These are phyloP conservation scores for Casaregolazyma suthepensis DNA, from an alignment of 1,139 yeast species.

Conservation along the genomic window DNA sequence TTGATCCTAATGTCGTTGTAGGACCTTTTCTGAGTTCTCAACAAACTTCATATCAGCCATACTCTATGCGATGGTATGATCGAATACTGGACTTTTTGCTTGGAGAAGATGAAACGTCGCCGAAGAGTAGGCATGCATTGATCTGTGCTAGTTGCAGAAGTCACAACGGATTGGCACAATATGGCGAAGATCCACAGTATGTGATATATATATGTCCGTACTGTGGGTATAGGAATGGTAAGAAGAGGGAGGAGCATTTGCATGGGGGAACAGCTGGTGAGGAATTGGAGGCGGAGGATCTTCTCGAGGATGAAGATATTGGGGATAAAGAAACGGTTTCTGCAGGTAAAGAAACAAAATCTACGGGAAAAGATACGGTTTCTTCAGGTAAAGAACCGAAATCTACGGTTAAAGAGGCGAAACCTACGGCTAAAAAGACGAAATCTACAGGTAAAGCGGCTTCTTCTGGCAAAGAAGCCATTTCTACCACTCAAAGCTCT, in stretches of 20 bases:
- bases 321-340: not conserved
- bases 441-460: no score
- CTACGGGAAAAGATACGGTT: not conserved
- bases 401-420: not conserved
- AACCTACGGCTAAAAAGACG: not conserved
- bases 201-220: conserved; percentile 65
- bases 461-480: no score
- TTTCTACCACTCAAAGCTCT: not conserved
- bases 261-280: not conserved
- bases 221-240: conserved; percentile 58
- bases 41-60: conserved; percentile 9
- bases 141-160: conserved; percentile 58
- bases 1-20: not conserved
- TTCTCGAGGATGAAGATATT: not conserved
- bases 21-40: not conserved
- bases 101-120: conserved; percentile 65
- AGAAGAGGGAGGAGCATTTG: not conserved
- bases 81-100: conserved; percentile 47
- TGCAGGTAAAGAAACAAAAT: not conserved
- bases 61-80: conserved; percentile 36
- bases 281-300: not conserved
- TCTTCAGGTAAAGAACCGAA: not conserved
- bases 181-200: conserved; percentile 50
- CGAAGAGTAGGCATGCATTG: conserved; percentile 62
- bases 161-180: conserved; percentile 83